A percentile compares a stretch with the other conserved stretches of the same genome.
Conservation (phyloP, 768 basidiomycete species). For the Clitopilus passeckerianus region DNA sequence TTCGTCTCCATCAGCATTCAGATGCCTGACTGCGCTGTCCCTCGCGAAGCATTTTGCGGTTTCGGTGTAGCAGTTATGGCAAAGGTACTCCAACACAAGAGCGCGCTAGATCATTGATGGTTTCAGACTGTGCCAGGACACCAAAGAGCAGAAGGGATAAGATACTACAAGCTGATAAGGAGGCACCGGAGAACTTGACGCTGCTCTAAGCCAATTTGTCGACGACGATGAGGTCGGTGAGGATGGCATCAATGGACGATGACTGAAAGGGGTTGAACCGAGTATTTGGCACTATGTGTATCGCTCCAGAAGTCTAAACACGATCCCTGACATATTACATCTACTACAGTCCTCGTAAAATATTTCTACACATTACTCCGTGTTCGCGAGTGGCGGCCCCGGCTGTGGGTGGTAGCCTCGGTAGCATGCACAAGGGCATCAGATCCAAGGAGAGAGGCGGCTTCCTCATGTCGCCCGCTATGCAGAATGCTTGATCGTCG, state of each 20-base stretch:
- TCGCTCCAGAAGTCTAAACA: background rate
- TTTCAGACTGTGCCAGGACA: background rate
- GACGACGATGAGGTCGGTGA: background rate
- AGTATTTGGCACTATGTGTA: background rate
- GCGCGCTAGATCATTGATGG: conserved; percentile 38
- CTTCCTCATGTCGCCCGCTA: conserved; percentile 38
- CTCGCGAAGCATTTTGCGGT: conserved; percentile 66
- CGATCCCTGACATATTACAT: background rate
- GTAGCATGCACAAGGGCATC: conserved; percentile 29
- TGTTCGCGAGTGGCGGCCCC: conserved; percentile 33
- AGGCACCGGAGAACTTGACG: conserved; percentile 22
- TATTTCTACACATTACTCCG: conserved; percentile 8
- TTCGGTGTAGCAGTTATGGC: conserved; percentile 65
- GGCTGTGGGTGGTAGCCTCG: conserved; percentile 21
- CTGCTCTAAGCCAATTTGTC: background rate
- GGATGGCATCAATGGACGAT: background rate
- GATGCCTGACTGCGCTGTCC: conserved; percentile 56
- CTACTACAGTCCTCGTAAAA: background rate
- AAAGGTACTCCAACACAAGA: conserved; percentile 74
- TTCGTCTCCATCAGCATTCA: conserved; percentile 72
- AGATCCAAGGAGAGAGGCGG: conserved; percentile 40
- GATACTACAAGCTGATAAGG: conserved; percentile 41
- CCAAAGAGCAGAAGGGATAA: background rate
- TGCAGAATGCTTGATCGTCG: conserved; percentile 28
- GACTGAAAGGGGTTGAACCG: background rate